phyloP scores from a whole-genome alignment of 345 rosid species.

The Trapa bicornis region DNA sequence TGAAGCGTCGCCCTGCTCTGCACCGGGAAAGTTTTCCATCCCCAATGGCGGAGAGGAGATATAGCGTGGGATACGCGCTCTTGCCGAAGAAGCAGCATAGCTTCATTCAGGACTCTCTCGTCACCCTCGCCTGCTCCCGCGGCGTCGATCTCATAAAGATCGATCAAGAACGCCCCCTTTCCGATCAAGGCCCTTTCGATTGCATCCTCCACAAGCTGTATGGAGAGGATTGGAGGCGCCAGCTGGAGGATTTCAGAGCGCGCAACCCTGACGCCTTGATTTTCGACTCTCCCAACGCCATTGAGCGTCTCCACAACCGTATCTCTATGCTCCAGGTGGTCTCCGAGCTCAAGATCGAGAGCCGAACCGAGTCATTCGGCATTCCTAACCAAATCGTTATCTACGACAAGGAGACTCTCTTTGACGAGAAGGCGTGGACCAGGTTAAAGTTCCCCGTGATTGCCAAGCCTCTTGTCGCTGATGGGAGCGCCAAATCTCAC shows the following conservation, averaged over 20 bases:
- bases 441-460: constrained; percentile 43
- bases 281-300: constrained; percentile 35
- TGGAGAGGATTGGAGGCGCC: constrained; percentile 36
- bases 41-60: constrained; percentile 29
- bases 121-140: constrained; percentile 20
- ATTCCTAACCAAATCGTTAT: constrained; percentile 53
- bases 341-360: constrained; percentile 27
- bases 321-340: constrained; percentile 54
- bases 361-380: constrained; percentile 22
- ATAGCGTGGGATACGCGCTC: constrained; percentile 45
- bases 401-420: constrained; percentile 30
- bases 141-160: constrained; percentile 43
- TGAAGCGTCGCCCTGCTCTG: background rate
- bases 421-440: constrained; percentile 24
- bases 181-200: constrained; percentile 44
- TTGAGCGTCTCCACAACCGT: constrained; percentile 38
- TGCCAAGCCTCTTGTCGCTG: constrained; percentile 51
- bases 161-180: constrained; percentile 20
- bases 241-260: constrained; percentile 22
- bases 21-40: background rate
- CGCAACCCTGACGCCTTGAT: constrained; percentile 27
- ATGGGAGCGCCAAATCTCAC: constrained; percentile 47
- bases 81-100: constrained; percentile 33
- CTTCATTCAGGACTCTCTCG: constrained; percentile 36
- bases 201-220: constrained; percentile 49